Percentiles rank a stretch among this genome's conserved stretches.
Evolutionary conservation across 352 stramenopile species (phyloP).

Genomic region (Aphanomyces stellatus): DNA sequence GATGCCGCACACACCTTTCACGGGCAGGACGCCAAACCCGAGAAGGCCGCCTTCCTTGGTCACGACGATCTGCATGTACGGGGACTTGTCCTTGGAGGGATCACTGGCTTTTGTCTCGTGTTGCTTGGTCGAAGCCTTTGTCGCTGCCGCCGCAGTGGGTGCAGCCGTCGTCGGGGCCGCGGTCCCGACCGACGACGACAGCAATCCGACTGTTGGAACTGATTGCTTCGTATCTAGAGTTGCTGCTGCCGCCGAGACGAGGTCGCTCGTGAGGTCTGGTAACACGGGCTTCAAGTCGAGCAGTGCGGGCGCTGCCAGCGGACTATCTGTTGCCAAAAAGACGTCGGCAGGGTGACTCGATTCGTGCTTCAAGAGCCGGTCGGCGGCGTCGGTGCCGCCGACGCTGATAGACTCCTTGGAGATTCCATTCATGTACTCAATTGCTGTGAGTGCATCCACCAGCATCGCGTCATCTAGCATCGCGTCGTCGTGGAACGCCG

Average conservation of each 20-base stretch:
- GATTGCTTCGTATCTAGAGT: neutral
- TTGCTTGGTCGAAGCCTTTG: neutral
- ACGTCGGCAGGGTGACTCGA: neutral
- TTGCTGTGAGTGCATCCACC: neutral
- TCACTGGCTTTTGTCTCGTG: neutral
- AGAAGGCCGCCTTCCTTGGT: conserved; percentile 14
- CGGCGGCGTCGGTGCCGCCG: neutral
- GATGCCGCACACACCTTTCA: neutral
- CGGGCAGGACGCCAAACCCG: conserved; percentile 13
- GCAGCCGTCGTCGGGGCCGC: too few species aligned
- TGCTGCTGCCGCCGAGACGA: neutral
- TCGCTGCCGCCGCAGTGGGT: too few species aligned
- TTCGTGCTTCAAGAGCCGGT: neutral
- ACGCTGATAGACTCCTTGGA: neutral
- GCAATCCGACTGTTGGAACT: too few species aligned
- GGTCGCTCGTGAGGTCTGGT: neutral
- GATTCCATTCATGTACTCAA: conserved; percentile 1
- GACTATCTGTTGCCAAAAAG: too few species aligned
- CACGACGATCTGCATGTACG: neutral
- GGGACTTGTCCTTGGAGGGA: neutral
- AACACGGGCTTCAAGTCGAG: neutral
- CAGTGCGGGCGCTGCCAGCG: too few species aligned
- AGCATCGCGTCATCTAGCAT: conserved; percentile 2
- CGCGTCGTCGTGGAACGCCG: neutral
- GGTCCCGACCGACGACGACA: too few species aligned